phyloP scores from a whole-genome alignment of 352 stramenopile species.

The Lagenidium sp. region DNA sequence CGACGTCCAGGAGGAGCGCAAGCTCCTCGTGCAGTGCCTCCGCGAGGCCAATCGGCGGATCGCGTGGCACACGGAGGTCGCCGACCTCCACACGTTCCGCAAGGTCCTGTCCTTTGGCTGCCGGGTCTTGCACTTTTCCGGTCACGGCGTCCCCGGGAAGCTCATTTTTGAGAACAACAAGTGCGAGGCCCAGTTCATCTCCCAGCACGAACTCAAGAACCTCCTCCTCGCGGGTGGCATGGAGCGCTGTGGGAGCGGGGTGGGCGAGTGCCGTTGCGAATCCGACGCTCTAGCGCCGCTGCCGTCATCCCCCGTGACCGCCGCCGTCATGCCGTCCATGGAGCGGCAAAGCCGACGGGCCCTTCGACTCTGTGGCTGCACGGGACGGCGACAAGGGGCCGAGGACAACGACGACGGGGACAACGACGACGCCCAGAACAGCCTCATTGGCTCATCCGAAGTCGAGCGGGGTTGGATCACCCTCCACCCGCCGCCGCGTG shows the following conservation, averaged over 20 bases:
- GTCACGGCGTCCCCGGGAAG: constrained; percentile 62
- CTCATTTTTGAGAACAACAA: constrained; percentile 80
- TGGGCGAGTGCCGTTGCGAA: not conserved
- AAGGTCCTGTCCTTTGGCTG: constrained; percentile 75
- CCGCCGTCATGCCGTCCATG: not conserved
- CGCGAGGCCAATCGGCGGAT: constrained; percentile 54
- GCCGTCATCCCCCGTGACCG: no score
- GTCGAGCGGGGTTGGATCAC: constrained; percentile 37
- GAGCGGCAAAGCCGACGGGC: no score
- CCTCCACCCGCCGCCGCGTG: constrained; percentile 24
- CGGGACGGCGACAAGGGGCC: no score
- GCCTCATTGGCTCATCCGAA: constrained; percentile 20
- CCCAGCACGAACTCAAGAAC: constrained; percentile 67
- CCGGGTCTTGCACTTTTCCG: constrained; percentile 70
- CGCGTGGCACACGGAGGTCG: constrained; percentile 71
- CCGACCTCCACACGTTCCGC: constrained; percentile 71
- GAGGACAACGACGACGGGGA: not conserved
- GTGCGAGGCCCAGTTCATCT: constrained; percentile 77
- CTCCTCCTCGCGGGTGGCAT: constrained; percentile 57
- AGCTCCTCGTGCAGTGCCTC: constrained; percentile 63
- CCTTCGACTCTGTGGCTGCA: no score
- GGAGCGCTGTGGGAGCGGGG: constrained; percentile 13
- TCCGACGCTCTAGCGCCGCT: no score
- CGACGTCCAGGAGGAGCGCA: constrained; percentile 70
- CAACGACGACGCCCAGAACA: constrained; percentile 1